These are phyloP conservation scores for Miscanthus lutarioriparius DNA, from an alignment of 176 grass and related monocot species.

Conservation along the genomic window DNA sequence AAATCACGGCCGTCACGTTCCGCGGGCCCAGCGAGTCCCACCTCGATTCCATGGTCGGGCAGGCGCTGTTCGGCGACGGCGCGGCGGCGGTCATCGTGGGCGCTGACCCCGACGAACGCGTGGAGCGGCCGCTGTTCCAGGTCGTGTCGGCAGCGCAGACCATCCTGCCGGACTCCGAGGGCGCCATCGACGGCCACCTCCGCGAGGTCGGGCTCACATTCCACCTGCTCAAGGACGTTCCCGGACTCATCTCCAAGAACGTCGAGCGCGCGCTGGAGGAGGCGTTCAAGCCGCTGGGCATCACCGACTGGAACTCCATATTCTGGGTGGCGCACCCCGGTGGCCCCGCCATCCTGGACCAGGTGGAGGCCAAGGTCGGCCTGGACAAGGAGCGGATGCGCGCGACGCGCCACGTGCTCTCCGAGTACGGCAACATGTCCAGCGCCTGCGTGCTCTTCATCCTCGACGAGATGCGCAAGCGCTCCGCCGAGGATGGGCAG, in stretches of 20 bases:
- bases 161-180: constrained; percentile 85
- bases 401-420: constrained; percentile 65
- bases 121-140: constrained; percentile 70
- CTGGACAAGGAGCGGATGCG: constrained; percentile 69
- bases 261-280: constrained; percentile 66
- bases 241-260: constrained; percentile 86
- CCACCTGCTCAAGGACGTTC: constrained; percentile 93
- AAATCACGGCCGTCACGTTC: constrained; percentile 95
- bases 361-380: constrained; percentile 72
- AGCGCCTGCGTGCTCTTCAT: constrained; percentile 94
- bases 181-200: constrained; percentile 89
- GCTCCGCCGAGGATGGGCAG: constrained; percentile 76
- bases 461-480: constrained; percentile 86
- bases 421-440: constrained; percentile 89
- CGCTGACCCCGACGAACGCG: constrained; percentile 57
- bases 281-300: constrained; percentile 72
- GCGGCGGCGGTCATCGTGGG: constrained; percentile 69
- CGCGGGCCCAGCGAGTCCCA: constrained; percentile 71
- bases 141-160: constrained; percentile 80
- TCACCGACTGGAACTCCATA: constrained; percentile 79
- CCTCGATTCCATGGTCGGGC: constrained; percentile 81
- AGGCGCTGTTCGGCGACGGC: constrained; percentile 89
- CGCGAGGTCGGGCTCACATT: constrained; percentile 81
- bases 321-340: constrained; percentile 94
- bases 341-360: constrained; percentile 80